Evolutionary conservation across 208 protist species (phyloP), one percentile per base, ranked within the genome.

Genomic region (Trypanosoma boissoni): DNA sequence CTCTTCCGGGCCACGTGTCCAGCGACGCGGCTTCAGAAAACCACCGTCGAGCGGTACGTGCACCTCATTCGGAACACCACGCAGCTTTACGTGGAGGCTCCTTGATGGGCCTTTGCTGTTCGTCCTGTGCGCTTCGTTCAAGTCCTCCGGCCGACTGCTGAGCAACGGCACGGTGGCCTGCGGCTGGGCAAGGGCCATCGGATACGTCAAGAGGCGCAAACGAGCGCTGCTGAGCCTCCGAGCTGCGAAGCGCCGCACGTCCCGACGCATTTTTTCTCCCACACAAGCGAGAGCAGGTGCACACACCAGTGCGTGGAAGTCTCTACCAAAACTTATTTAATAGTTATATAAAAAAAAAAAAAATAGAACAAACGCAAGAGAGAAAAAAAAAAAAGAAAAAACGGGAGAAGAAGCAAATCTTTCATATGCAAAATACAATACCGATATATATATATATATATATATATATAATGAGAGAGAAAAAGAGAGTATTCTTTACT

Each of bases 1-100:
- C 66, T 95, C 88, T 21, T 90, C 80, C 1, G 80, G 70, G n/a
- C 86, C 74, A n/a, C 88, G 74, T 29, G 92, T 78, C 86, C 88
- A 95, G 2, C 88, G 88, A 14, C 76, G 83, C 21, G 62, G 39
- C 6, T 63, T 44, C 12, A 57, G 24, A 1, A 76, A 10, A 28
- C 10, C 43, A 23, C 16, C 39, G 18, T 39, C 16, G 23, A 12
- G 45, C 24, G 72, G 54, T 37, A 28, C 64, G 2, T 24, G 34
- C 1, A 48, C 23, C 23, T 58, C 72, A 6, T 43, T 34, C 20
- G 57, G 5, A 14, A 18, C 46, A 0, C 34, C 58, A 32, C 58
- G 56, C 23, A 58, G 24, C 18, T 50, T 44, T 23, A 67, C 44
- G 39, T 48, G 39, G 29, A 48, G 18, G 56, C 43, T 61, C 32